Base-by-base conservation (phyloP, 106 monocot species). In the Dioscorea dumetorum region DNA sequence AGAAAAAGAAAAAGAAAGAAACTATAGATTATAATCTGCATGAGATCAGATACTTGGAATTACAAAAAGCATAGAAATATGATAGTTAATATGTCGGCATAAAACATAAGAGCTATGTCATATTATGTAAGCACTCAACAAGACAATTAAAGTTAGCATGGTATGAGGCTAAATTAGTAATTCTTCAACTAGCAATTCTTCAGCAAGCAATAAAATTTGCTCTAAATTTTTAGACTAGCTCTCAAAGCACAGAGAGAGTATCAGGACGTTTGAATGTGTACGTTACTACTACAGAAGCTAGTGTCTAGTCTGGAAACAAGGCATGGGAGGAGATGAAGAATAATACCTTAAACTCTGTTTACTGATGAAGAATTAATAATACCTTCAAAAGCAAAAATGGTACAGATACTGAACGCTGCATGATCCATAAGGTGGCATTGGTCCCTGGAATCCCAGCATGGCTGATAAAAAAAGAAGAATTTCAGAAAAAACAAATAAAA, bases 141-240 rank as follows among this genome's bases (percentile, higher is more conserved):
- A 49, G 13, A 61, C 33, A 69, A 58, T 63, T 54, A 68, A 72
- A 67, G 77, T 85, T 81, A 85, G 81, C 71, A 79, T 65, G 13
- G 51, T 72, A 15, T n/a, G 31, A 58, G 53, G 72, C 22, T 63
- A 79, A 56, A 48, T 63, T 51, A 61, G 61, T 50, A 63, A 70
- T 62, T 21, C 58, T 74, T 62, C 67, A 33, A 20, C 21, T 35
- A 76, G 71, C 74, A 81, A 80, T 78, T n/a, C n/a, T n/a, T n/a
- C n/a, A n/a, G n/a, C n/a, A n/a, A n/a, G n/a, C n/a, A n/a, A n/a
- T n/a, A n/a, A n/a, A n/a, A n/a, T n/a, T 34, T 34, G 34, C 34
- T 4, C 34, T 34, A 34, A 34, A 34, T 4, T 34, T n/a, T 34
- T 34, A 34, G 34, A 4, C 34, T 34, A 34, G 34, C 34, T 34